Conservation (phyloP, 2,329 filamentous ascomycete genomes). For the Dactylellina drechsleri region DNA sequence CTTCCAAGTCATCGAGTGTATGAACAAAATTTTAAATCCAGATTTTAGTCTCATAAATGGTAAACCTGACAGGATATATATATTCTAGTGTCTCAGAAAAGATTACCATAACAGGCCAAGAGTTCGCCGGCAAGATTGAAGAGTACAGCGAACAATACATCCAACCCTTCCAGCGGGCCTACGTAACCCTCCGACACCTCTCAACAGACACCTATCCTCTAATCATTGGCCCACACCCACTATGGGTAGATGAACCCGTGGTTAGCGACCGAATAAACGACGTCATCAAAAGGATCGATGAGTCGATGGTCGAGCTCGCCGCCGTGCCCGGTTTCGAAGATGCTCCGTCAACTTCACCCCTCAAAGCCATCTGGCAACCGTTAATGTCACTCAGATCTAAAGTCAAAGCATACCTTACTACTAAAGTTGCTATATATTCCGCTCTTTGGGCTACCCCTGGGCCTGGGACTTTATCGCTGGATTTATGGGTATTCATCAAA, state of each 20-base stretch:
- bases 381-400: neutral
- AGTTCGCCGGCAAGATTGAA: neutral
- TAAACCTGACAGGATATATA: too few species aligned
- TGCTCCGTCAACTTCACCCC: neutral
- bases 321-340: neutral
- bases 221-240: neutral
- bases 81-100: neutral
- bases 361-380: neutral
- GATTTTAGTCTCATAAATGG: too few species aligned
- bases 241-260: neutral
- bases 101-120: neutral
- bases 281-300: slow-evolving; percentile 1
- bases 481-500: slow-evolving; percentile 1
- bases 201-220: neutral
- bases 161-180: neutral
- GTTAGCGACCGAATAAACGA: slow-evolving; percentile 2
- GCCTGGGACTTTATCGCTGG: neutral
- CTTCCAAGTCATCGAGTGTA: neutral
- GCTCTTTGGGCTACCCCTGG: slow-evolving; percentile 5
- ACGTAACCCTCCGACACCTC: neutral
- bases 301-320: neutral
- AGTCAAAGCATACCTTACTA: neutral
- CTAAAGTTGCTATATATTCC: neutral
- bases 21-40: too few species aligned
- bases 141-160: slow-evolving; percentile 9